Evolutionary conservation across 2,329 filamentous ascomycete genomes (phyloP).

Genomic region (Talaromyces sp.): DNA sequence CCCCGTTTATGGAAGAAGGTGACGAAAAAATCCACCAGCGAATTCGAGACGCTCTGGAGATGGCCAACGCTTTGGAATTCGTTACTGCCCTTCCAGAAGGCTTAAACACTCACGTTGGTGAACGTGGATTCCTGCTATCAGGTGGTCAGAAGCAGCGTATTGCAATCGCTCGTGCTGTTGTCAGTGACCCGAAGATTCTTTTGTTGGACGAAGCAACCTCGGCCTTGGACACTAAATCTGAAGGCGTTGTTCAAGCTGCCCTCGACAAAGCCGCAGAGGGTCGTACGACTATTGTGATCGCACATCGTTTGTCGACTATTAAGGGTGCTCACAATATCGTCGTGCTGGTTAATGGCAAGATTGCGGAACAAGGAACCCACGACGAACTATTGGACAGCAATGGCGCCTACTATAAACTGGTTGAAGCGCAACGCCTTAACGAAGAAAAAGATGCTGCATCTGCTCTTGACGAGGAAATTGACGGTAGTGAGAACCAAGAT

Average conservation of each 20-base stretch:
- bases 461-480: constrained; percentile 13
- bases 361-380: constrained; percentile 43
- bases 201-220: constrained; percentile 88
- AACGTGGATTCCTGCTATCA: constrained; percentile 74
- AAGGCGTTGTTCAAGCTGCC: constrained; percentile 79
- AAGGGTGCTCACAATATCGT: constrained; percentile 41
- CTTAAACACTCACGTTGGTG: constrained; percentile 79
- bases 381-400: constrained; percentile 30
- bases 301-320: constrained; percentile 42
- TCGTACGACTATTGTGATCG: constrained; percentile 34
- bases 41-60: constrained; percentile 14
- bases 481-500: constrained; percentile 23
- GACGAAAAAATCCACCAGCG: constrained; percentile 63
- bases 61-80: constrained; percentile 68
- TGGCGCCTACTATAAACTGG: constrained; percentile 38
- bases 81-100: constrained; percentile 68
- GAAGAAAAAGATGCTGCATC: constrained; percentile 36
- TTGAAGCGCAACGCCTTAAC: constrained; percentile 57
- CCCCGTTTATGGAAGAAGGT: constrained; percentile 62
- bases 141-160: constrained; percentile 94
- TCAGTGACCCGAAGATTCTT: constrained; percentile 75
- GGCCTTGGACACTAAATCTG: constrained; percentile 79
- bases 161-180: constrained; percentile 74
- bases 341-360: constrained; percentile 38
- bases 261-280: constrained; percentile 65